phyloP scores from a whole-genome alignment of 1,284 basidiomycete genomes.

The Cryptococcus sp. region DNA sequence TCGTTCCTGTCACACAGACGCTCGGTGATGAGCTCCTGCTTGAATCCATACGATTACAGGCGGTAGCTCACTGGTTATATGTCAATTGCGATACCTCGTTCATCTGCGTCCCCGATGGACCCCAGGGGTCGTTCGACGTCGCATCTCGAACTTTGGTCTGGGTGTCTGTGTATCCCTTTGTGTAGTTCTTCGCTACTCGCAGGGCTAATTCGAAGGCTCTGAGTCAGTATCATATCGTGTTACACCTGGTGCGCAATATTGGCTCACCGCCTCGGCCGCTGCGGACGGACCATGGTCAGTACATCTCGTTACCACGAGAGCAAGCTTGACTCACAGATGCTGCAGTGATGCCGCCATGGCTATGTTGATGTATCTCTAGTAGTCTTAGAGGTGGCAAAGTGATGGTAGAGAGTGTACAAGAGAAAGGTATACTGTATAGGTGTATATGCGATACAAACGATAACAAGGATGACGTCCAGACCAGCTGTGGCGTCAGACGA shows the following conservation, averaged over 20 bases:
- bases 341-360: slow-evolving; percentile 47
- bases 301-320: slow-evolving; percentile 1
- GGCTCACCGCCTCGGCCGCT: slow-evolving; percentile 50
- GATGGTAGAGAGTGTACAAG: neutral
- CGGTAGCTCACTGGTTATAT: slow-evolving; percentile 83
- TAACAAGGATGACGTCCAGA: neutral
- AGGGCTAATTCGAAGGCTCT: slow-evolving; percentile 57
- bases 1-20: slow-evolving; percentile 68
- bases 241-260: neutral
- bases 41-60: neutral
- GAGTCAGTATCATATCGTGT: neutral
- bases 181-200: slow-evolving; percentile 90
- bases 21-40: neutral
- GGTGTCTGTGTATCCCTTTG: slow-evolving; percentile 85
- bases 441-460: neutral
- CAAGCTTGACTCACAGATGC: slow-evolving; percentile 45
- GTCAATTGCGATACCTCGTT: slow-evolving; percentile 97
- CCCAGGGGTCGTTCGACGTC: slow-evolving; percentile 99
- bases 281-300: slow-evolving; percentile 21
- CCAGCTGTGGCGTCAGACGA: neutral
- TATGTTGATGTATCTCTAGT: neutral
- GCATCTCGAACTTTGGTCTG: slow-evolving; percentile 91
- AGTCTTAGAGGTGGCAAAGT: neutral
- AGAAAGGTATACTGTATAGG: too few species aligned
- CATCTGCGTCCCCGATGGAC: slow-evolving; percentile 97